These are phyloP conservation scores for Solanum rostratum DNA, from an alignment of 257 asterid genomes.

Conservation along the genomic window DNA sequence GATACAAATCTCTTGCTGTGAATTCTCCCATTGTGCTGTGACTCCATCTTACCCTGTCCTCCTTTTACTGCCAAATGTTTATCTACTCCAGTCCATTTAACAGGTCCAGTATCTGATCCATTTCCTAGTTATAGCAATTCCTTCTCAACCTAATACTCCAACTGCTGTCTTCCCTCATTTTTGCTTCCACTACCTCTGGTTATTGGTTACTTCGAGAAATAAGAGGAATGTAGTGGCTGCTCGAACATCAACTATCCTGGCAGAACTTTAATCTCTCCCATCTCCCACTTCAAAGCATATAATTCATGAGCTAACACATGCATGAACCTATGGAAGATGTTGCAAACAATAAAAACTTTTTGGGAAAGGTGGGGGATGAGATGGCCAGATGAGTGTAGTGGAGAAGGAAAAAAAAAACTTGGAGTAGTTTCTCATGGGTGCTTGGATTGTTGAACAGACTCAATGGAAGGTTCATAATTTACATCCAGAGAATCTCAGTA, in stretches of 20 bases:
- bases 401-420: background rate
- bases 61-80: background rate
- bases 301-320: background rate
- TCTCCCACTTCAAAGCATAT: background rate
- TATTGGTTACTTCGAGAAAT: background rate
- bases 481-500: background rate
- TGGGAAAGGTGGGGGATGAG: background rate
- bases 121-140: background rate
- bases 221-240: background rate
- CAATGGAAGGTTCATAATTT: background rate
- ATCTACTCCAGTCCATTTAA: background rate
- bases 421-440: background rate
- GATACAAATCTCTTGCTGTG: background rate
- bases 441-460: background rate
- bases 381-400: background rate
- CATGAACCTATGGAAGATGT: background rate
- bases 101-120: background rate
- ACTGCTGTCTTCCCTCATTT: background rate
- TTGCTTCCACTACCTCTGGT: background rate
- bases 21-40: background rate
- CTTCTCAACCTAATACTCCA: background rate
- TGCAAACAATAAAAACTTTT: background rate
- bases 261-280: background rate
- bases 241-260: background rate
- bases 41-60: background rate